Evolutionary conservation across 441 rosid species (phyloP), one percentile per base, ranked within the genome.

Genomic region (Bruguiera hainesii): DNA sequence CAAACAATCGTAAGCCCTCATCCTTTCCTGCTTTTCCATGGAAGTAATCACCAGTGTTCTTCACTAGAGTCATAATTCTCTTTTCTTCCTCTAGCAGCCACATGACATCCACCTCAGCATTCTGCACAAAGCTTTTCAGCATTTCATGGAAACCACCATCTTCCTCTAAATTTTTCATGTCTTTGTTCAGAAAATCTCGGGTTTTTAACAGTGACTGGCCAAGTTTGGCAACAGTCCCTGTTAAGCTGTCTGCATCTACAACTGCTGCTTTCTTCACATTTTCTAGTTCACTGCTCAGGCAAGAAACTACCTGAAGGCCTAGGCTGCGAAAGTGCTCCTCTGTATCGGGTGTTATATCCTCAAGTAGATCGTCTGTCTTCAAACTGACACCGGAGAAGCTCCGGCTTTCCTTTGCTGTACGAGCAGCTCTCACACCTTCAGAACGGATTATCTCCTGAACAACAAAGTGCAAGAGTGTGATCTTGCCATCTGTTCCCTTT

Each of bases 381-480:
- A 87, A 68, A 71, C 94, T 90, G 46, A 90, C 56, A 66, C 84
- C 84, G 18, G 84, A 82, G 78, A 81, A 75, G 75, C 95, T 89
- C 67, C 67, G 81, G 77, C 88, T 87, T 67, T 82, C 84, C 72
- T 83, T 85, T 62, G 80, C 83, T 33, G 77, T 74, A 62, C 96
- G 96, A 0, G 90, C 90, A 23, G 97, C 97, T 76, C 89, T 83
- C 68, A 78, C 67, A 69, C 99, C 98, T 85, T 96, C 99, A 16
- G 95, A 77, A 48, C 98, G 96, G 56, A 85, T 82, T 72, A 96
- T 90, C 83, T 96, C 99, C 75, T 85, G 97, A 68, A 96, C 96
- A 62, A 96, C 99, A 56, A 96, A 96, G 76, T 93, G 99, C 80
- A 96, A 81, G n/a, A 96, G 95, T 5, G 99, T 96, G 37, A 97